These are phyloP conservation scores for Tuber indicum DNA, from an alignment of 495 filamentous ascomycete genomes.

Conservation along the genomic window DNA sequence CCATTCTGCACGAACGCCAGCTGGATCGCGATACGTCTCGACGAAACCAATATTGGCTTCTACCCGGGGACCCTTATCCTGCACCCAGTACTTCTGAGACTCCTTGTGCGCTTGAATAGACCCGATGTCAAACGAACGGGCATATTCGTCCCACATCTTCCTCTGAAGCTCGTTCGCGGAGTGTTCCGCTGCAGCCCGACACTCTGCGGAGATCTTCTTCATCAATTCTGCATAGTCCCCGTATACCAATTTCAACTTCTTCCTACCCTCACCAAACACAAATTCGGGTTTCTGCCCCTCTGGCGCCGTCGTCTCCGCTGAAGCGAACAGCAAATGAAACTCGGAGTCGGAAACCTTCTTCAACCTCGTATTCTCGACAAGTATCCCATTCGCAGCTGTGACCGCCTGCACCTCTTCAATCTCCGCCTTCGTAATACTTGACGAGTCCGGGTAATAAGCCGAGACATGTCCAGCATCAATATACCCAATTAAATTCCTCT, in stretches of 20 bases:
- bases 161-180: conserved; percentile 80
- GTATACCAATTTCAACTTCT: conserved; percentile 63
- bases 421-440: conserved; percentile 76
- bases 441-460: conserved; percentile 85
- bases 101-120: conserved; percentile 86
- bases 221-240: conserved; percentile 79
- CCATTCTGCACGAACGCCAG: conserved; percentile 92
- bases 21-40: conserved; percentile 91
- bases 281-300: conserved; percentile 51
- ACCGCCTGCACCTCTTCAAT: conserved; percentile 36
- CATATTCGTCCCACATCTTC: conserved; percentile 76
- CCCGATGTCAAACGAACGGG: conserved; percentile 74
- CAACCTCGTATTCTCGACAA: conserved; percentile 81
- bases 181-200: conserved; percentile 65
- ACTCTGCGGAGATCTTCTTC: conserved; percentile 63
- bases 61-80: conserved; percentile 79
- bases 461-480: conserved; percentile 75
- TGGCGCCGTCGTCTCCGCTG: conserved; percentile 54
- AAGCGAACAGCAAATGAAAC: conserved; percentile 81
- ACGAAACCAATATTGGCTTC: conserved; percentile 93
- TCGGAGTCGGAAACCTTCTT: conserved; percentile 59
- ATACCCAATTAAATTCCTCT: conserved; percentile 79
- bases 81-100: conserved; percentile 84
- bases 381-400: conserved; percentile 34
- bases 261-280: conserved; percentile 22